A percentile compares a stretch with the other conserved stretches of the same genome.
These are phyloP conservation scores for Silene noctiflora DNA, from an alignment of 179 eudicot genomes.

Conservation along the genomic window DNA sequence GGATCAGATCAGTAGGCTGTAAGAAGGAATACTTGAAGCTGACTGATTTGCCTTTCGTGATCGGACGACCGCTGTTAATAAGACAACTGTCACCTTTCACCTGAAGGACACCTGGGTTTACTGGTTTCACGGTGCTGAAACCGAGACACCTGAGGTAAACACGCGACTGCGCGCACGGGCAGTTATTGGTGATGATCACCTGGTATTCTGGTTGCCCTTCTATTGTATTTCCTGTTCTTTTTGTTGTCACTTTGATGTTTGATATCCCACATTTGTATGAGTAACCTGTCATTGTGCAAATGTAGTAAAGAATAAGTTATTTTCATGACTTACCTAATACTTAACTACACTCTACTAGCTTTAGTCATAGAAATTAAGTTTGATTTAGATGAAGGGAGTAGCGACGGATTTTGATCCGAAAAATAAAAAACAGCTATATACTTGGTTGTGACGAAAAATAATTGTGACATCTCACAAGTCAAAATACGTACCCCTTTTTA, in stretches of 20 bases:
- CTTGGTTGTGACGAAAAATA: too few relatives aligned
- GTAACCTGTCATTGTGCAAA: conserved; percentile 21
- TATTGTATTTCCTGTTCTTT: conserved; percentile 33
- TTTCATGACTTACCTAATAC: too few relatives aligned
- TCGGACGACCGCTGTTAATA: conserved; percentile 32
- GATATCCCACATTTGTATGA: conserved; percentile 27
- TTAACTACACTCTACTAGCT: neutral
- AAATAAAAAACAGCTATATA: too few relatives aligned
- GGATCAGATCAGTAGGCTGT: conserved; percentile 37
- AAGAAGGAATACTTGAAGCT: conserved; percentile 33
- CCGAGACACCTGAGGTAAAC: conserved; percentile 37
- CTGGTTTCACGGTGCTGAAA: conserved; percentile 34
- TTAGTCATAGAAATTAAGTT: neutral
- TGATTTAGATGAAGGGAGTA: too few relatives aligned
- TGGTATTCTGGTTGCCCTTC: conserved; percentile 38
- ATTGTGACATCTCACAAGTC: too few relatives aligned
- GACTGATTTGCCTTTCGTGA: conserved; percentile 23
- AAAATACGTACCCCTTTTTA: too few relatives aligned
- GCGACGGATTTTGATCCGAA: too few relatives aligned
- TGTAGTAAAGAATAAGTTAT: neutral
- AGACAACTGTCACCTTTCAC: conserved; percentile 33
- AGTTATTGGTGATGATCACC: conserved; percentile 28
- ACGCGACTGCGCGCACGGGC: conserved; percentile 30
- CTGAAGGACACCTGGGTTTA: conserved; percentile 20
- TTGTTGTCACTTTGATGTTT: conserved; percentile 38